Conservation (phyloP, 1,284 basidiomycete species). For the Rhodotorula sp. region DNA sequence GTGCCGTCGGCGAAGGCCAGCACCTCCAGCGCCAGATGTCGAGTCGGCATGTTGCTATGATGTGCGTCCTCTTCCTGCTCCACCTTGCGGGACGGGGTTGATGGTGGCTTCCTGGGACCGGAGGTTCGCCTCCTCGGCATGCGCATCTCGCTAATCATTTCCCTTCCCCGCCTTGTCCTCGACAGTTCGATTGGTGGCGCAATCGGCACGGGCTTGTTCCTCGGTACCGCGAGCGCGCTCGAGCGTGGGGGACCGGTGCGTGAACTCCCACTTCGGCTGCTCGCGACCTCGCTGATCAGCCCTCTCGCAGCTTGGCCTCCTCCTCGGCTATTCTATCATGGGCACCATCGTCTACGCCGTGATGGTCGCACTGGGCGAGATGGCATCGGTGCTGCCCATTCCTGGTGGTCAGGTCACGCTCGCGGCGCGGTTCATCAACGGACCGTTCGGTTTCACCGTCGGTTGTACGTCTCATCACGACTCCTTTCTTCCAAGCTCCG, state of each 20-base stretch:
- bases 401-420: constrained; percentile 60
- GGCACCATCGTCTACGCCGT: constrained; percentile 12
- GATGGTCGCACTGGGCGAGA: constrained; percentile 56
- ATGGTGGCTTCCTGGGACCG: neutral
- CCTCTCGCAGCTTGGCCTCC: constrained; percentile 55
- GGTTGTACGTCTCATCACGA: constrained; percentile 71
- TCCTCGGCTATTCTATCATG: constrained; percentile 41
- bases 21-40: constrained; percentile 3
- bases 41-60: neutral
- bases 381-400: constrained; percentile 65
- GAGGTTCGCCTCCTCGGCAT: too few relatives aligned
- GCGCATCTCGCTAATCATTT: too few relatives aligned
- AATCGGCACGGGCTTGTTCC: constrained; percentile 23
- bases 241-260: constrained; percentile 5
- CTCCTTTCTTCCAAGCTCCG: too few relatives aligned
- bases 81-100: neutral
- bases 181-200: constrained; percentile 22
- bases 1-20: neutral
- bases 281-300: neutral
- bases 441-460: constrained; percentile 76
- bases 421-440: constrained; percentile 74
- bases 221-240: constrained; percentile 41
- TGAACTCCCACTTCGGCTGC: constrained; percentile 56
- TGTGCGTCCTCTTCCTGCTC: neutral
- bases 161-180: neutral